Evolutionary conservation across 2,329 filamentous ascomycete genomes (phyloP).

Genomic region (Aspergillus sp.): DNA sequence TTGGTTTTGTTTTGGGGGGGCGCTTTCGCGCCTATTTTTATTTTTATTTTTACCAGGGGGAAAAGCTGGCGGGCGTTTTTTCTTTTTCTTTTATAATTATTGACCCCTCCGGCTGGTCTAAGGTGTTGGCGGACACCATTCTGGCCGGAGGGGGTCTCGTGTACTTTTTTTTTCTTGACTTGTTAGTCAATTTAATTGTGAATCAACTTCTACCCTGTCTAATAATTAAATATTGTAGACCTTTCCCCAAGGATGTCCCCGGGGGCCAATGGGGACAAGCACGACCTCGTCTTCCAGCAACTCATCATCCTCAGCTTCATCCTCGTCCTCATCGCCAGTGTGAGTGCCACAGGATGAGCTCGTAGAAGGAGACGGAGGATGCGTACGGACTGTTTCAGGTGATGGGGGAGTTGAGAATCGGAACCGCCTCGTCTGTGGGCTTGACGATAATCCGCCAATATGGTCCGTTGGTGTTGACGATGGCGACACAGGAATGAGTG

Average conservation of each 20-base stretch:
- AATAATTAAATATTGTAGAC: not conserved
- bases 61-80: not conserved
- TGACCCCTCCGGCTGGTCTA: not conserved
- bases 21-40: too few relatives aligned
- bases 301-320: not conserved
- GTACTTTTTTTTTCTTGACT: not conserved
- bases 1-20: not conserved
- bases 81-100: too few relatives aligned
- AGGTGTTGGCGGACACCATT: not conserved
- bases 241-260: not conserved
- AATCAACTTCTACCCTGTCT: not conserved
- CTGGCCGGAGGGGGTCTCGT: not conserved
- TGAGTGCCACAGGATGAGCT: not conserved
- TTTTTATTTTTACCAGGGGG: too few relatives aligned
- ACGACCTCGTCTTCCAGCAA: conserved; percentile 6
- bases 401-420: not conserved
- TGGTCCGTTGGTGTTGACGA: not conserved
- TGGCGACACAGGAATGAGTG: not conserved
- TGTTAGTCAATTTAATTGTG: not conserved
- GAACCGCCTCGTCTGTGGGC: not conserved
- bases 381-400: not conserved
- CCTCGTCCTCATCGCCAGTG: not conserved
- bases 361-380: not conserved
- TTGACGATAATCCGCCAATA: not conserved
- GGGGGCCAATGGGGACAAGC: not conserved